Evolutionary conservation across 2,329 filamentous ascomycete species (phyloP).

Genomic region (Clonostachys solani): DNA sequence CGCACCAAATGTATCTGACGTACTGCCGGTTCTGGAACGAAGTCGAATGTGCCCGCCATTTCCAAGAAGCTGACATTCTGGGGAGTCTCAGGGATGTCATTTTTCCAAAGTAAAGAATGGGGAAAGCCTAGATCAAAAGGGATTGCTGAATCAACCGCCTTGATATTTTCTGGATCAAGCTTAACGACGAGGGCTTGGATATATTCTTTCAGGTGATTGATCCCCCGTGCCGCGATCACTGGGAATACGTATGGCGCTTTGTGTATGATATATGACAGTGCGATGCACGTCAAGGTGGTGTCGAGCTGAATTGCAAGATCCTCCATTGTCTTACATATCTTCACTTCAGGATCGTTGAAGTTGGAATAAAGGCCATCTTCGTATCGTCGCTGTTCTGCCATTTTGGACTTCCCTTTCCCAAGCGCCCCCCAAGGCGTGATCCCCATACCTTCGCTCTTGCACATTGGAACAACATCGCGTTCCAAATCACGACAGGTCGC

Average conservation of each 20-base stretch:
- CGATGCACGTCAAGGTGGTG: constrained; percentile 42
- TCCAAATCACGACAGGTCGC: constrained; percentile 32
- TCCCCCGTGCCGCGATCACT: constrained; percentile 59
- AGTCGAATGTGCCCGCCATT: constrained; percentile 45
- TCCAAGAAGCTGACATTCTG: constrained; percentile 37
- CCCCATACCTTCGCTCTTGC: constrained; percentile 39
- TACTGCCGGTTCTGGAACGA: constrained; percentile 36
- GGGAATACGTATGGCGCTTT: constrained; percentile 72
- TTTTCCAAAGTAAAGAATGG: constrained; percentile 48
- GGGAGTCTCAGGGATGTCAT: constrained; percentile 25
- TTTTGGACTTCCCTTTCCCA: constrained; percentile 42
- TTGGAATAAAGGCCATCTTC: constrained; percentile 28
- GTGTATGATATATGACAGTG: constrained; percentile 69
- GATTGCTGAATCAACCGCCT: constrained; percentile 58
- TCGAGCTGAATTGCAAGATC: constrained; percentile 40
- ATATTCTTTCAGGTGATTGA: constrained; percentile 66
- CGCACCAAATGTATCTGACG: constrained; percentile 1
- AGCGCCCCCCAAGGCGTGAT: constrained; percentile 55
- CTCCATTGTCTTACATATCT: constrained; percentile 39
- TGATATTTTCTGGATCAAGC: constrained; percentile 57
- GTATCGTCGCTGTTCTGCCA: constrained; percentile 23
- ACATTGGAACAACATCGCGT: constrained; percentile 39
- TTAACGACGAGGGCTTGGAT: constrained; percentile 62
- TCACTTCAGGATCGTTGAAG: constrained; percentile 48
- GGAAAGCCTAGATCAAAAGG: constrained; percentile 67